Base-by-base conservation (phyloP, 306 rosid genomes). In the Cicer chorassanicum region DNA sequence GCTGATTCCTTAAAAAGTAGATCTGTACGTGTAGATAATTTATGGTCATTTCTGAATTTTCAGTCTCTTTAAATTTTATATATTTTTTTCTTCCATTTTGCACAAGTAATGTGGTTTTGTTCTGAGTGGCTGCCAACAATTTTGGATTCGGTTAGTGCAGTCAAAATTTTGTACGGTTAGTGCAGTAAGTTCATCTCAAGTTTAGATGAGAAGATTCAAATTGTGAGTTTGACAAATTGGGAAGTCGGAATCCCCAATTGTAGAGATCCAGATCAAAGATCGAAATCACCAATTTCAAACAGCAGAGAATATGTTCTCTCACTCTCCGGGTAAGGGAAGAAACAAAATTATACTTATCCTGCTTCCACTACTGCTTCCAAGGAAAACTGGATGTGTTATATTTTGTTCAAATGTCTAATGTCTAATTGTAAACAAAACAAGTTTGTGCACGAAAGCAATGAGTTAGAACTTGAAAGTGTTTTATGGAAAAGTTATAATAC, bases 1-100 rank as follows among this genome's bases (percentile, higher is more conserved):
- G 62, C 56, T 59, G 39, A 65, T 57, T 79, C 75, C 19, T 46
- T 24, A 36, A 44, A 49, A 48, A 29, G 48, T 2, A n/a, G 36
- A 68, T 67, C 12, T 11, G 6, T 63, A 11, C 19, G 40, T 68
- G 68, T 21, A 41, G 10, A 41, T 18, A 29, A 68, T 68, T 53
- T 68, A 34, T 18, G 55, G 18, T 21, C 55, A 48, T 69, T n/a
- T 29, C 24, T 68, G 42, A 51, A 44, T 43, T 49, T 48, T 66
- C 71, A 60, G 18, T 29, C 2, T 61, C 65, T 70, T 49, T 49
- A 16, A 21, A 40, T 44, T 12, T 2, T 9, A 8, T 10, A 6
- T 43, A 1, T 41, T 19, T 8, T 29, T 29, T 29, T 29, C 5
- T 29, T 4, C 36, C 36, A 29, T 3, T 29, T 29, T 29, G 36